Percentiles rank a stretch among this genome's conserved stretches.
phyloP scores from a whole-genome alignment of 306 rosid species.

The Delonix regia region DNA sequence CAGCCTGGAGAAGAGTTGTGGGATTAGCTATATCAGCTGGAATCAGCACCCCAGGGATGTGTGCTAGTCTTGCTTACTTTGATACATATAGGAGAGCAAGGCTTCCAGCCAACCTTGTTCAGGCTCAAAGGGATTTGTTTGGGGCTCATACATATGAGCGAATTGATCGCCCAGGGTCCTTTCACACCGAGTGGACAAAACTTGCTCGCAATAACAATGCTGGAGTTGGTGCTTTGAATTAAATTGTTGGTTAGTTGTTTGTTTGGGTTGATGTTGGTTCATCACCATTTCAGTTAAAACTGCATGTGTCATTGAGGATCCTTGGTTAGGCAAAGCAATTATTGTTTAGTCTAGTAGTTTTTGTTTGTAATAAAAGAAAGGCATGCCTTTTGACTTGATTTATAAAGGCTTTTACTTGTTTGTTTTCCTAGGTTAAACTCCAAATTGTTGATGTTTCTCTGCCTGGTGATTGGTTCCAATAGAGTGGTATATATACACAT shows the following conservation, averaged over 20 bases:
- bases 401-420: constrained; percentile 24
- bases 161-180: constrained; percentile 79
- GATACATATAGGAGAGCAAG: constrained; percentile 85
- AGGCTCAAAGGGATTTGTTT: constrained; percentile 93
- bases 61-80: constrained; percentile 91
- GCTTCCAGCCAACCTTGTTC: constrained; percentile 96
- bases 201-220: constrained; percentile 66
- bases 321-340: constrained; percentile 43
- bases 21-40: constrained; percentile 85
- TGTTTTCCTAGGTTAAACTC: constrained; percentile 10
- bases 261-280: constrained; percentile 26
- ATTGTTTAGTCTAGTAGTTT: constrained; percentile 42
- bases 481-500: neutral
- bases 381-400: constrained; percentile 44
- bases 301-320: constrained; percentile 50
- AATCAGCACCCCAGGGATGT: constrained; percentile 95
- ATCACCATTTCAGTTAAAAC: constrained; percentile 39
- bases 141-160: constrained; percentile 97
- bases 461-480: neutral
- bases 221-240: constrained; percentile 66
- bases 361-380: constrained; percentile 52
- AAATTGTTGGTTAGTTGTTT: constrained; percentile 43
- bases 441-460: neutral
- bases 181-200: constrained; percentile 93
- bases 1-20: constrained; percentile 91